Percentiles rank a stretch among this genome's conserved stretches.
Evolutionary conservation across 2,329 filamentous ascomycete species (phyloP).

Genomic region (Botrytis tulipae): DNA sequence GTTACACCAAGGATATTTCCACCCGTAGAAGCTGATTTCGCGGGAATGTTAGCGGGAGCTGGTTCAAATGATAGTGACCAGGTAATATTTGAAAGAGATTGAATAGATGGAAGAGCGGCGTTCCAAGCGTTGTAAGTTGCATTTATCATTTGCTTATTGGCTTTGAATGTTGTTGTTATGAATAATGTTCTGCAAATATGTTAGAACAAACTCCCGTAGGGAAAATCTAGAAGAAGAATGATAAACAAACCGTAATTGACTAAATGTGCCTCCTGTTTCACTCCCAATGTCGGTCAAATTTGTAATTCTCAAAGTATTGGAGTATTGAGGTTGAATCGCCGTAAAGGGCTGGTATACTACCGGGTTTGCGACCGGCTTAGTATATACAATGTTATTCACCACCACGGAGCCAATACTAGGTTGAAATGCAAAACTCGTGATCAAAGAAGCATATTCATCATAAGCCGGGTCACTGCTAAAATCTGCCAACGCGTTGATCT

Average conservation of each 20-base stretch:
- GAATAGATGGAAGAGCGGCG: background rate
- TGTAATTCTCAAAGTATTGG: background rate
- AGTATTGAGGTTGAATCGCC: constrained; percentile 16
- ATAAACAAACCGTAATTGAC: background rate
- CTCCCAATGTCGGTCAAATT: background rate
- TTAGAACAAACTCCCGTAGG: background rate
- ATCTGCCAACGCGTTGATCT: constrained; percentile 3
- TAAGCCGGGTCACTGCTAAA: background rate
- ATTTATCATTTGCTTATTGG: background rate
- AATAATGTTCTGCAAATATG: background rate
- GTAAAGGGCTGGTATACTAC: constrained; percentile 13
- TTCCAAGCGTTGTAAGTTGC: background rate
- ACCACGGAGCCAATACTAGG: background rate
- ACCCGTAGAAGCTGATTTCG: background rate
- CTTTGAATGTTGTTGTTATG: constrained; percentile 3
- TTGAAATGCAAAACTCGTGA: constrained; percentile 4
- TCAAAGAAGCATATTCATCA: constrained; percentile 11
- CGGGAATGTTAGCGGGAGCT: background rate
- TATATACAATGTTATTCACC: background rate
- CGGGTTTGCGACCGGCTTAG: constrained; percentile 5
- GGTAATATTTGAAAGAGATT: background rate
- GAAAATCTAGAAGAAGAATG: background rate
- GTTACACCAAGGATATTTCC: constrained; percentile 15
- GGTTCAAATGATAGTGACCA: constrained; percentile 10
- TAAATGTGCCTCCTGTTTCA: background rate